Conservation (phyloP, 2,329 filamentous ascomycete genomes). For the Penicillium capsulatum region DNA sequence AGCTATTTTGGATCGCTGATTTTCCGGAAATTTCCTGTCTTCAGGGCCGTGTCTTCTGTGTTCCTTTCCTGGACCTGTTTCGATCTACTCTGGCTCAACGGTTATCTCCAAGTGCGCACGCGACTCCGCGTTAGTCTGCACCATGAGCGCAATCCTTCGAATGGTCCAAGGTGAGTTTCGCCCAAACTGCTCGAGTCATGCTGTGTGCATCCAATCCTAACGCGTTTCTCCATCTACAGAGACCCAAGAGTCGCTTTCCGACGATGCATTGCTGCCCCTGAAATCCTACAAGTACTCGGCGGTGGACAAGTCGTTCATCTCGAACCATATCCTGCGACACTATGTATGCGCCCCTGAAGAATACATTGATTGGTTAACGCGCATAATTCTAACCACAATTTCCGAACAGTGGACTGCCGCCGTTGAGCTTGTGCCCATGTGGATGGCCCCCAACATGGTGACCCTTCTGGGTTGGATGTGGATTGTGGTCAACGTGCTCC, state of each 20-base stretch:
- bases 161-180: constrained; percentile 35
- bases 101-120: constrained; percentile 8
- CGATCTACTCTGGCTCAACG: constrained; percentile 1
- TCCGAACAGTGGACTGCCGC: constrained; percentile 92
- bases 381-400: not conserved
- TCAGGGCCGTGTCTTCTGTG: not conserved
- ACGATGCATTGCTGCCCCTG: constrained; percentile 85
- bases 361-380: not conserved
- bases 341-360: constrained; percentile 62
- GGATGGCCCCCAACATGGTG: constrained; percentile 97
- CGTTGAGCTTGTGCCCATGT: constrained; percentile 86
- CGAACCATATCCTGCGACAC: constrained; percentile 86
- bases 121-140: constrained; percentile 15
- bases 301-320: constrained; percentile 92
- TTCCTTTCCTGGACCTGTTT: constrained; percentile 1
- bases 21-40: not conserved
- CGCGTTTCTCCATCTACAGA: constrained; percentile 19
- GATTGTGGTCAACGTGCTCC: constrained; percentile 76
- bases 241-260: constrained; percentile 63
- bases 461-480: constrained; percentile 93
- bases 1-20: too few species aligned
- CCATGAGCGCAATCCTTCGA: constrained; percentile 31
- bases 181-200: constrained; percentile 2
- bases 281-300: constrained; percentile 96
- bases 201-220: not conserved